A percentile compares a stretch with the other conserved stretches of the same genome.
Evolutionary conservation across 306 rosid genomes (phyloP).

Genomic region (Potentilla sterilis): DNA sequence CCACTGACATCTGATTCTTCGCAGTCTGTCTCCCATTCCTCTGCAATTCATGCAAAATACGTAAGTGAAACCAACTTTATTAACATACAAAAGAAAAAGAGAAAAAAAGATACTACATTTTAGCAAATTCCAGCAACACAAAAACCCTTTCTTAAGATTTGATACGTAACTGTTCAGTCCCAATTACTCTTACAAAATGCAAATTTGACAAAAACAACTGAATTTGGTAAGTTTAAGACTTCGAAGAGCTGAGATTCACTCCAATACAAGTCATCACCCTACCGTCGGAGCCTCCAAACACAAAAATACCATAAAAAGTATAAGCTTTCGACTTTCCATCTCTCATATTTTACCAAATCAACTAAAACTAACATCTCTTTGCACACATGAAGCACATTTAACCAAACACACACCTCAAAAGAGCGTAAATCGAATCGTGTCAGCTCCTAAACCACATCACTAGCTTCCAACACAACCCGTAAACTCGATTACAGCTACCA

Average conservation of each 20-base stretch:
- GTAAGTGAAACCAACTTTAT: background rate
- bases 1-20: constrained; percentile 99
- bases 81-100: background rate
- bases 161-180: background rate
- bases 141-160: background rate
- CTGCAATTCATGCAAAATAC: constrained; percentile 45
- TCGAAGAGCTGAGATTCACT: background rate
- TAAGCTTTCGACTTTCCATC: background rate
- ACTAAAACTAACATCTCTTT: background rate
- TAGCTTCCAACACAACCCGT: background rate
- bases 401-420: background rate
- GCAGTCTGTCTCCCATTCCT: constrained; percentile 94
- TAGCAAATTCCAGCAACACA: background rate
- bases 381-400: background rate
- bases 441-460: background rate
- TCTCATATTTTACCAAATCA: background rate
- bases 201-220: background rate
- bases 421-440: background rate
- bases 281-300: background rate
- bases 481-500: background rate
- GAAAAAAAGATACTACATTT: background rate
- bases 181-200: background rate
- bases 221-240: background rate
- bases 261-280: background rate
- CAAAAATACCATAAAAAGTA: background rate